Conservation (phyloP, 2,329 filamentous ascomycete genomes). For the Talaromyces funiculosus region DNA sequence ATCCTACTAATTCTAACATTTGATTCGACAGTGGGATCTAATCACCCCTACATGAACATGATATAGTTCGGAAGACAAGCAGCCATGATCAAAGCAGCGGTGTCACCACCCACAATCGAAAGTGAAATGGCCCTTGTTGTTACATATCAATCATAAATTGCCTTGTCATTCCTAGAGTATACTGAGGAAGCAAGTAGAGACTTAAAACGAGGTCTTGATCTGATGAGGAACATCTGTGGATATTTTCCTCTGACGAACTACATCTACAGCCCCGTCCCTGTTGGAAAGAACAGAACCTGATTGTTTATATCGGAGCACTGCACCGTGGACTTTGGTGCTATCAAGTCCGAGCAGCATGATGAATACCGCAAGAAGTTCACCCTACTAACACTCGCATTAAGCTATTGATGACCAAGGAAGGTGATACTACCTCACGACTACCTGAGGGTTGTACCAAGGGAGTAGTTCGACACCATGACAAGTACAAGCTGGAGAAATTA, state of each 20-base stretch:
- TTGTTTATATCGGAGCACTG: not conserved
- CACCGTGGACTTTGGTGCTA: not conserved
- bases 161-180: not conserved
- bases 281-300: not conserved
- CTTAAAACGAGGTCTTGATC: not conserved
- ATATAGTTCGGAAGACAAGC: not conserved
- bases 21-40: not conserved
- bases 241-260: not conserved
- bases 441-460: not conserved
- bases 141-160: not conserved
- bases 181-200: not conserved
- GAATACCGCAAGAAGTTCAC: not conserved
- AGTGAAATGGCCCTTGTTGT: not conserved
- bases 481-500: not conserved
- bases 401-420: not conserved
- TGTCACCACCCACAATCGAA: not conserved
- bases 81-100: not conserved
- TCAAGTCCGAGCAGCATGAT: not conserved
- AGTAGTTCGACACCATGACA: not conserved
- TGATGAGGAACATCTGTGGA: not conserved
- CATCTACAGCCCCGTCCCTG: not conserved
- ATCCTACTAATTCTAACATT: not conserved
- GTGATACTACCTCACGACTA: not conserved
- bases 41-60: not conserved
- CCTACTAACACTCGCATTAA: not conserved